A percentile compares a stretch with the other conserved stretches of the same genome.
Evolutionary conservation across 1,284 basidiomycete genomes (phyloP).

Genomic region (Gastroboletus turbinatus): DNA sequence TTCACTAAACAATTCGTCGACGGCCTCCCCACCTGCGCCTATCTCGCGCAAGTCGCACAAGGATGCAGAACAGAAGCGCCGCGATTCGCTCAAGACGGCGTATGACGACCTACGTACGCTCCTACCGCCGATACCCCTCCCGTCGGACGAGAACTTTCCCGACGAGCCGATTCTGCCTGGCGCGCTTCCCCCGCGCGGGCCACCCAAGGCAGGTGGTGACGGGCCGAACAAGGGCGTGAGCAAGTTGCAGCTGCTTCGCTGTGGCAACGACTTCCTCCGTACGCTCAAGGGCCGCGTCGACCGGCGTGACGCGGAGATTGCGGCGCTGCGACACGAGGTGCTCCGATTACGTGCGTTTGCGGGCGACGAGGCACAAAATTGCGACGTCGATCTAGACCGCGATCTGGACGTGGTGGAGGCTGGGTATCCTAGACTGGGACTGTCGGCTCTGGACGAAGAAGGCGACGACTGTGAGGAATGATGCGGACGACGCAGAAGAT

Average conservation of each 20-base stretch:
- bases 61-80: constrained; percentile 94
- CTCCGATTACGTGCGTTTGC: constrained; percentile 52
- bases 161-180: constrained; percentile 76
- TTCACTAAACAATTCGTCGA: constrained; percentile 25
- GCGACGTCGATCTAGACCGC: constrained; percentile 42
- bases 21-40: constrained; percentile 31
- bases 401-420: constrained; percentile 44
- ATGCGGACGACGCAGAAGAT: background rate
- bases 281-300: constrained; percentile 78
- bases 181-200: constrained; percentile 80
- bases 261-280: constrained; percentile 86
- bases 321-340: constrained; percentile 68
- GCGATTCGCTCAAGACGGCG: constrained; percentile 93
- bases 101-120: constrained; percentile 92
- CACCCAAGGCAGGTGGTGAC: constrained; percentile 81
- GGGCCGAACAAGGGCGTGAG: constrained; percentile 94
- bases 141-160: constrained; percentile 61
- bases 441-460: constrained; percentile 30
- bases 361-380: constrained; percentile 30
- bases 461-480: constrained; percentile 30
- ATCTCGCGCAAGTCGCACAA: constrained; percentile 88
- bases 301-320: constrained; percentile 82
- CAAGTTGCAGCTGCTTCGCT: constrained; percentile 90
- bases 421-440: constrained; percentile 17
- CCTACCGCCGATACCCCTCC: constrained; percentile 85